phyloP scores from a whole-genome alignment of 345 rosid genomes.

The Balakata baccata region DNA sequence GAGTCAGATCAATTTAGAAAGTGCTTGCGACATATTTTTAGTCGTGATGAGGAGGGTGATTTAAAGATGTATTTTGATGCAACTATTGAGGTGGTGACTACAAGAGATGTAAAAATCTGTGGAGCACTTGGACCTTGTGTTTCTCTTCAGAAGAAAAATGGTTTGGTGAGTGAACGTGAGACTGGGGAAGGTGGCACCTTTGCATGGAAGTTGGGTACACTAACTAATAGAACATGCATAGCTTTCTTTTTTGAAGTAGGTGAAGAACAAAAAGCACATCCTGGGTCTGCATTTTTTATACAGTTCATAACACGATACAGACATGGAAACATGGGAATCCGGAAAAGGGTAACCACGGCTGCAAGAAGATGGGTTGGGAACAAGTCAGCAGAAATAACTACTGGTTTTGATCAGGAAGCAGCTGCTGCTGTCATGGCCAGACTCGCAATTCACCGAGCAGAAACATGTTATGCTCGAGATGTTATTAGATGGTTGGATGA shows the following conservation, averaged over 20 bases:
- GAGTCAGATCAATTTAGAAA: conserved; percentile 73
- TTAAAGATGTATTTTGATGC: conserved; percentile 83
- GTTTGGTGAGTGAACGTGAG: conserved; percentile 62
- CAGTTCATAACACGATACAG: conserved; percentile 84
- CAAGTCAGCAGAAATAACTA: conserved; percentile 63
- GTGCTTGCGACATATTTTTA: conserved; percentile 70
- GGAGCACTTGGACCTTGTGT: conserved; percentile 97
- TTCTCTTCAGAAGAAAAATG: conserved; percentile 60
- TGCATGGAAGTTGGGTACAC: conserved; percentile 73
- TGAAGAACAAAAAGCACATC: conserved; percentile 58
- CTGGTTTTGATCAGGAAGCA: conserved; percentile 96
- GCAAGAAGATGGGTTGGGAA: conserved; percentile 93
- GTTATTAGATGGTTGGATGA: conserved; percentile 92
- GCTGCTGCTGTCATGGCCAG: conserved; percentile 95
- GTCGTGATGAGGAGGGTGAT: conserved; percentile 58
- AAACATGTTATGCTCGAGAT: conserved; percentile 67
- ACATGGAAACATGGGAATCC: conserved; percentile 57
- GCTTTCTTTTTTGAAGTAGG: conserved; percentile 77
- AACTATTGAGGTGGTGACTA: conserved; percentile 79
- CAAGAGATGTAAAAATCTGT: conserved; percentile 68
- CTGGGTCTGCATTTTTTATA: conserved; percentile 81
- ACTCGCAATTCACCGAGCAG: conserved; percentile 76
- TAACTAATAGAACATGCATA: conserved; percentile 72
- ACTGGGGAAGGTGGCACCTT: conserved; percentile 80
- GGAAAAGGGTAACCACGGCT: conserved; percentile 83